Percentiles rank a stretch among this genome's conserved stretches.
Evolutionary conservation across 2,329 filamentous ascomycete genomes (phyloP).

Genomic region (Penicillium sp.): DNA sequence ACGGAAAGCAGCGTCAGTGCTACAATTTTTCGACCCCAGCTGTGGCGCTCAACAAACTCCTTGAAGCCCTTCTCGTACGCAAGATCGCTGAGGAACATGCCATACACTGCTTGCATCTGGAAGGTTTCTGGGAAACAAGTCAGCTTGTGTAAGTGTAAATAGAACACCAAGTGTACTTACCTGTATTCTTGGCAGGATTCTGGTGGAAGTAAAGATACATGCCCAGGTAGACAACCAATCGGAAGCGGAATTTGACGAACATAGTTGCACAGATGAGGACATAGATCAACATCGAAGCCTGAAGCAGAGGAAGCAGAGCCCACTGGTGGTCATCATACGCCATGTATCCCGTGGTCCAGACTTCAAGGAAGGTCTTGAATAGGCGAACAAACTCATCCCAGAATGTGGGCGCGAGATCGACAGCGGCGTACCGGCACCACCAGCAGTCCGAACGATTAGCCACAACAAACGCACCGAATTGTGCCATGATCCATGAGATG

Average conservation of each 20-base stretch:
- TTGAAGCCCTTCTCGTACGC: slow-evolving; percentile 50
- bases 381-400: slow-evolving; percentile 48
- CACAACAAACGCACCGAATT: slow-evolving; percentile 51
- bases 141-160: background rate
- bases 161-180: slow-evolving; percentile 32
- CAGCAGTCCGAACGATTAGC: slow-evolving; percentile 51
- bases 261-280: slow-evolving; percentile 47
- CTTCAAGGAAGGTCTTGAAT: slow-evolving; percentile 49
- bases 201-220: slow-evolving; percentile 54
- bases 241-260: slow-evolving; percentile 50
- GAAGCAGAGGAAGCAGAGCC: slow-evolving; percentile 53
- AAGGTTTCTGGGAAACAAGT: slow-evolving; percentile 52
- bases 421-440: slow-evolving; percentile 55
- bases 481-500: slow-evolving; percentile 53
- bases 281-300: slow-evolving; percentile 55
- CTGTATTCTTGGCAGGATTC: slow-evolving; percentile 47
- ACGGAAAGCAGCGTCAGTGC: slow-evolving; percentile 41
- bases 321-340: slow-evolving; percentile 58
- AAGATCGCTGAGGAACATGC: slow-evolving; percentile 55
- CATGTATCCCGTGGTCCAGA: slow-evolving; percentile 55
- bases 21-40: slow-evolving; percentile 41
- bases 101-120: slow-evolving; percentile 54
- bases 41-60: slow-evolving; percentile 46
- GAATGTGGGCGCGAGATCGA: slow-evolving; percentile 46
- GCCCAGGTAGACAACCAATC: slow-evolving; percentile 48